Evolutionary conservation across 2,329 filamentous ascomycete species (phyloP).

Genomic region (Neofusicoccum sp.): DNA sequence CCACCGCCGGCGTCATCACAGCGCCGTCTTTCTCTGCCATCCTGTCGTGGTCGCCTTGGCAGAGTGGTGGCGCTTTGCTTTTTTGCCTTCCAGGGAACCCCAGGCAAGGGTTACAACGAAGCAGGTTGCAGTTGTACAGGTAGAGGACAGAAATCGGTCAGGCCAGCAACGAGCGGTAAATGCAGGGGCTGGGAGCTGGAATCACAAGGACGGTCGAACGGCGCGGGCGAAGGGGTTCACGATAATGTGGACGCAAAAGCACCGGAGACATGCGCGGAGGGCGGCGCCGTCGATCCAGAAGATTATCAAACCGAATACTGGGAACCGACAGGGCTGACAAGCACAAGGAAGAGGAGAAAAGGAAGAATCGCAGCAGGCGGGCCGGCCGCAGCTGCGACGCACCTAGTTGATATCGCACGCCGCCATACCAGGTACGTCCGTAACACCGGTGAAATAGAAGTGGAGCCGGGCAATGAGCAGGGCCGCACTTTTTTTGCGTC

Average conservation of each 20-base stretch:
- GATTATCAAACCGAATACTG: background rate
- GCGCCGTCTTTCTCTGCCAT: slow-evolving; percentile 5
- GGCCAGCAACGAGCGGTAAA: background rate
- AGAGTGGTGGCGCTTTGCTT: background rate
- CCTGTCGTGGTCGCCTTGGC: background rate
- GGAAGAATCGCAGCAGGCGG: background rate
- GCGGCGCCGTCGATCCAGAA: slow-evolving; percentile 1
- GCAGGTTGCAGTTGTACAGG: background rate
- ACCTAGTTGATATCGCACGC: background rate
- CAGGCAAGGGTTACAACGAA: background rate
- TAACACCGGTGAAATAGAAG: slow-evolving; percentile 9
- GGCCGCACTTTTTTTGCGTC: background rate
- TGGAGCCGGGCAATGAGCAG: background rate
- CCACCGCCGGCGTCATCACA: background rate
- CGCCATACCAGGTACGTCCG: slow-evolving; percentile 7
- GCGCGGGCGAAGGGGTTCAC: slow-evolving; percentile 11
- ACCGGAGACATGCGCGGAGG: background rate
- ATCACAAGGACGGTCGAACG: background rate
- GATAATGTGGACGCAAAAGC: slow-evolving; percentile 10
- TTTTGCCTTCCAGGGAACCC: background rate
- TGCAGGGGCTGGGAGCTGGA: background rate
- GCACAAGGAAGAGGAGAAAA: background rate
- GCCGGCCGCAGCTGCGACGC: background rate
- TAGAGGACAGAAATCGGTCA: background rate
- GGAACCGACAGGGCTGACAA: background rate